phyloP scores from a whole-genome alignment of 164 flowering plant genomes.

The Echeveria elegans region DNA sequence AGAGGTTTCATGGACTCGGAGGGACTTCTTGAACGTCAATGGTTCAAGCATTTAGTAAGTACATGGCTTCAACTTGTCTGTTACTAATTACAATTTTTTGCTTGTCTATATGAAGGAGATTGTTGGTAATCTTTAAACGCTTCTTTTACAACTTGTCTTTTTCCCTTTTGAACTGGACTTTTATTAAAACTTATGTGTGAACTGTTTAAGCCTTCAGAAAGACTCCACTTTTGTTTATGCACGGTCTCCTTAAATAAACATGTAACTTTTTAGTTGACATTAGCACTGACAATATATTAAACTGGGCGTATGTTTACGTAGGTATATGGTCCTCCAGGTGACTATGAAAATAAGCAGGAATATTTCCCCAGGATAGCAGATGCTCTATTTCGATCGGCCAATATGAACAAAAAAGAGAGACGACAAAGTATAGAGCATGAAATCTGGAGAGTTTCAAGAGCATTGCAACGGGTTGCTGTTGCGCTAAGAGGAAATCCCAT shows the following conservation, averaged over 20 bases:
- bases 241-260: too few relatives aligned
- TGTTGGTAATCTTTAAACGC: too few relatives aligned
- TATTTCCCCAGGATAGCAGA: constrained; percentile 80
- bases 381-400: constrained; percentile 25
- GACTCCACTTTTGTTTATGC: too few relatives aligned
- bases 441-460: constrained; percentile 80
- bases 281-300: too few relatives aligned
- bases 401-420: constrained; percentile 19
- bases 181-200: too few relatives aligned
- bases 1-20: constrained; percentile 77
- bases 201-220: too few relatives aligned
- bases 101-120: too few relatives aligned
- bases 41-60: constrained; percentile 96
- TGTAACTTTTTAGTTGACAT: too few relatives aligned
- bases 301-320: constrained; percentile 20
- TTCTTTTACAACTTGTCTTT: too few relatives aligned
- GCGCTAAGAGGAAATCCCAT: constrained; percentile 52
- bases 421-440: constrained; percentile 47
- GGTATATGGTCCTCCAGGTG: constrained; percentile 65
- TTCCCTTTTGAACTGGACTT: too few relatives aligned
- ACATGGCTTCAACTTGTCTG: too few relatives aligned
- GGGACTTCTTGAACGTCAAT: constrained; percentile 54
- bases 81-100: too few relatives aligned
- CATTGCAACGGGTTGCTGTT: constrained; percentile 52
- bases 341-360: constrained; percentile 33